A percentile compares a stretch with the other conserved stretches of the same genome.
Conservation (phyloP, 768 basidiomycete genomes). For the Tylopilus rubrobrunneus region DNA sequence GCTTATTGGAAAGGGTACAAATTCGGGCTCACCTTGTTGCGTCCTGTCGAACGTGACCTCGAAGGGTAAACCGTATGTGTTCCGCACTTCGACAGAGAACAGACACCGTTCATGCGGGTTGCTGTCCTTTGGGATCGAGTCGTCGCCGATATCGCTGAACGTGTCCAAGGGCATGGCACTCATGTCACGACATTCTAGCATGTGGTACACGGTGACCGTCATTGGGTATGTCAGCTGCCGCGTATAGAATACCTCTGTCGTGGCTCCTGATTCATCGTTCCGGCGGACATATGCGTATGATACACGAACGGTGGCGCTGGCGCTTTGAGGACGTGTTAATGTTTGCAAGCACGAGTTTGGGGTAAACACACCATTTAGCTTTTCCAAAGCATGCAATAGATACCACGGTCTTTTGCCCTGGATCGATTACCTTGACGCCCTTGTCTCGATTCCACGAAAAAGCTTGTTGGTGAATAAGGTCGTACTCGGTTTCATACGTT, state of each 20-base stretch:
- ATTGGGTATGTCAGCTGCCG: conserved; percentile 87
- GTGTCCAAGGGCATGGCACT: conserved; percentile 63
- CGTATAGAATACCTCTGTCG: conserved; percentile 66
- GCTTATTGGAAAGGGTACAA: neutral
- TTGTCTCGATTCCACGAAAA: conserved; percentile 64
- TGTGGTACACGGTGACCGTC: conserved; percentile 91
- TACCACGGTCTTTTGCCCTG: conserved; percentile 68
- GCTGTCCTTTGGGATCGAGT: conserved; percentile 36
- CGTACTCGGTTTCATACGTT: conserved; percentile 87
- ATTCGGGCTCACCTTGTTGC: conserved; percentile 50
- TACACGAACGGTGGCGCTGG: conserved; percentile 72
- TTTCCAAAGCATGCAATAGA: conserved; percentile 82
- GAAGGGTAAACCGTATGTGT: conserved; percentile 88
- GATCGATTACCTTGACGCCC: conserved; percentile 49
- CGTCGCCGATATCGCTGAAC: conserved; percentile 20
- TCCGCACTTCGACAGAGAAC: conserved; percentile 86
- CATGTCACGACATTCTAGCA: conserved; percentile 84
- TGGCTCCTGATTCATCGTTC: conserved; percentile 26
- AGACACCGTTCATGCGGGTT: conserved; percentile 75
- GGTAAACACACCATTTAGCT: conserved; percentile 73
- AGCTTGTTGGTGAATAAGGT: conserved; percentile 69
- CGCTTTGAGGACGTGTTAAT: conserved; percentile 41
- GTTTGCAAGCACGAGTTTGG: neutral
- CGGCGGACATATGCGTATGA: conserved; percentile 76
- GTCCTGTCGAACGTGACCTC: conserved; percentile 74